These are phyloP conservation scores for Pestalotiopsis fici DNA, from an alignment of 2,329 filamentous ascomycete genomes.

Conservation along the genomic window DNA sequence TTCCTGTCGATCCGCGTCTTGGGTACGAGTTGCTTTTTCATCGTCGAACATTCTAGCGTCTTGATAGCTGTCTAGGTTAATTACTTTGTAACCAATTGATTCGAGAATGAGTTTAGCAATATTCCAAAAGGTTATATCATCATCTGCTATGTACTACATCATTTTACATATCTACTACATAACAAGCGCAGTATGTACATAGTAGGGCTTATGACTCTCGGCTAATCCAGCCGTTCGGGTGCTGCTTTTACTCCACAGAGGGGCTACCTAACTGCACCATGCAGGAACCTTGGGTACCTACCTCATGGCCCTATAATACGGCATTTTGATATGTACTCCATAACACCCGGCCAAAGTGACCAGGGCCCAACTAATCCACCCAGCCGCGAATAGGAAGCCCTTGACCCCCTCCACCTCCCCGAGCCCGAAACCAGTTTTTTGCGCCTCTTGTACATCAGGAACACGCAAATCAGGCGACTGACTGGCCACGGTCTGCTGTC, in stretches of 20 bases:
- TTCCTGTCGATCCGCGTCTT: not conserved
- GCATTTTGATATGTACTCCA: not conserved
- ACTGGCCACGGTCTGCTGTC: conserved; percentile 1
- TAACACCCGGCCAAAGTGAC: not conserved
- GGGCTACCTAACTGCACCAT: not conserved
- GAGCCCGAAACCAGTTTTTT: conserved; percentile 5
- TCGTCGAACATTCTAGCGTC: not conserved
- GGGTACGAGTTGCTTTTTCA: not conserved
- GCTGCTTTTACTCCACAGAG: not conserved
- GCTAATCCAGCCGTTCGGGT: not conserved
- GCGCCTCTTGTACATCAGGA: not conserved
- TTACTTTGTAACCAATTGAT: not conserved
- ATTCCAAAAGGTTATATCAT: not conserved
- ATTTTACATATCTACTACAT: not conserved
- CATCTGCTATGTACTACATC: not conserved
- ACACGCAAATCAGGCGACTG: not conserved
- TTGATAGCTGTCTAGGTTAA: not conserved
- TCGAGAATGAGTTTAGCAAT: not conserved
- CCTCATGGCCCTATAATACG: not conserved
- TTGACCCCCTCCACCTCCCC: not conserved
- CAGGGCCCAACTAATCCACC: not conserved
- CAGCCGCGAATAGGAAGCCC: not conserved
- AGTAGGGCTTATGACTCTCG: not conserved
- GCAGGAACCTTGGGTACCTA: not conserved
- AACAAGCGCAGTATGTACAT: not conserved